phyloP scores from a whole-genome alignment of 2,329 filamentous ascomycete genomes.

The Colletotrichum simmondsii region DNA sequence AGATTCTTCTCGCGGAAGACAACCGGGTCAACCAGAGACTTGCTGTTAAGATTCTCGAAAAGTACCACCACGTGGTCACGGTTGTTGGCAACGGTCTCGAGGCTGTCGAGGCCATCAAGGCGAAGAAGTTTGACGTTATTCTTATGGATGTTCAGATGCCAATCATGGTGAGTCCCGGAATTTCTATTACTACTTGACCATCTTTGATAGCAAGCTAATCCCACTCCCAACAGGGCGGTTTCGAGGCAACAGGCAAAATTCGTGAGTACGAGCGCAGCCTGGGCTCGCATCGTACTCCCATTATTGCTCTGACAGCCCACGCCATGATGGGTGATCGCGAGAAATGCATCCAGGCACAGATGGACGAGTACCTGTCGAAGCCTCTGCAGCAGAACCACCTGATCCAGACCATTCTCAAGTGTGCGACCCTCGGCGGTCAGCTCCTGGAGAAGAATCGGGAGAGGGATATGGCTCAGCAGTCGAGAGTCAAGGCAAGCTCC shows the following conservation, averaged over 20 bases:
- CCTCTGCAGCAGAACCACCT: conserved; percentile 96
- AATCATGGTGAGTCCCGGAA: conserved; percentile 80
- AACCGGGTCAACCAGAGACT: conserved; percentile 97
- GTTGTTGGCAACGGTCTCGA: conserved; percentile 96
- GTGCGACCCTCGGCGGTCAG: conserved; percentile 88
- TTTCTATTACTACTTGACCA: conserved; percentile 21
- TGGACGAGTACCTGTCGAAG: conserved; percentile 99
- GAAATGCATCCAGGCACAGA: conserved; percentile 97
- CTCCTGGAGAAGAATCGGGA: conserved; percentile 81
- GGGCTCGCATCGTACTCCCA: conserved; percentile 85
- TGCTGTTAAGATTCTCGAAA: conserved; percentile 96
- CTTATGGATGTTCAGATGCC: conserved; percentile 99
- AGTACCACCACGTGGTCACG: conserved; percentile 92
- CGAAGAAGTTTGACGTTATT: conserved; percentile 93
- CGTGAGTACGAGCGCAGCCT: conserved; percentile 91
- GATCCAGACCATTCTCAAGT: conserved; percentile 97
- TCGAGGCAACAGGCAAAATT: conserved; percentile 97
- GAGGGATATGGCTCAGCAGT: conserved; percentile 64
- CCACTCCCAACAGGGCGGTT: conserved; percentile 74
- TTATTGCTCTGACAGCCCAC: conserved; percentile 96
- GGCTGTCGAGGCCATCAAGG: conserved; percentile 91
- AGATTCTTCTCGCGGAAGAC: conserved; percentile 95
- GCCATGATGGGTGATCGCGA: conserved; percentile 99
- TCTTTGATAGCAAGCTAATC: conserved; percentile 27
- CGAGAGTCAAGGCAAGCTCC: conserved; percentile 57